These are phyloP conservation scores for Globisporangium carolinianum DNA, from an alignment of 352 stramenopile species.

Conservation along the genomic window DNA sequence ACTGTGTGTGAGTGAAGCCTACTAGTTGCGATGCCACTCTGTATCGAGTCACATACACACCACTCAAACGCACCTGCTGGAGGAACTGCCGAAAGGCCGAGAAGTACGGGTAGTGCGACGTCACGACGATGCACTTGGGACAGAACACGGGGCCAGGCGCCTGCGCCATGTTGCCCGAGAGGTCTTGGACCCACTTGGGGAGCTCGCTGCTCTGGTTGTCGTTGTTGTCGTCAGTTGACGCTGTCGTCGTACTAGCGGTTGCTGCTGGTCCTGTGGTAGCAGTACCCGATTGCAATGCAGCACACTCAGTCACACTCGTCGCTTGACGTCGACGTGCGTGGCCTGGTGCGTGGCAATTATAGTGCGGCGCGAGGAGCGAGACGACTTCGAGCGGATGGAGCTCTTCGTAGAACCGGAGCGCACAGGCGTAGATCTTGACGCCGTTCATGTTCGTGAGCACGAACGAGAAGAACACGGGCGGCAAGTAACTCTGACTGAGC, in stretches of 20 bases:
- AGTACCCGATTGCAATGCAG: neutral
- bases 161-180: constrained; percentile 36
- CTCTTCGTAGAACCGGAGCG: constrained; percentile 79
- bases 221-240: constrained; percentile 21
- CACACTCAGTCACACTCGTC: neutral
- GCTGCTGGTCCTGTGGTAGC: neutral
- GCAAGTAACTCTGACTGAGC: constrained; percentile 45
- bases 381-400: constrained; percentile 76
- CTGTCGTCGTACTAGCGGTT: neutral
- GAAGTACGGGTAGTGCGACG: constrained; percentile 96
- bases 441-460: constrained; percentile 79
- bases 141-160: constrained; percentile 75
- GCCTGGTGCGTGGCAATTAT: constrained; percentile 31
- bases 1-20: constrained; percentile 1
- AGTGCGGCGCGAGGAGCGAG: constrained; percentile 50
- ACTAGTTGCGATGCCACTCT: too few relatives aligned
- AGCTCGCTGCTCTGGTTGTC: constrained; percentile 47
- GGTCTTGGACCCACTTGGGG: constrained; percentile 65
- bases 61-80: constrained; percentile 72
- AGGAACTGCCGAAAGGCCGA: constrained; percentile 93
- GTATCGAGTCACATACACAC: neutral
- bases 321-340: constrained; percentile 10
- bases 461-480: constrained; percentile 76
- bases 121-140: constrained; percentile 90
- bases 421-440: constrained; percentile 74